These are phyloP conservation scores for Penicillium sp. DNA, from an alignment of 2,329 filamentous ascomycete species.

Conservation along the genomic window DNA sequence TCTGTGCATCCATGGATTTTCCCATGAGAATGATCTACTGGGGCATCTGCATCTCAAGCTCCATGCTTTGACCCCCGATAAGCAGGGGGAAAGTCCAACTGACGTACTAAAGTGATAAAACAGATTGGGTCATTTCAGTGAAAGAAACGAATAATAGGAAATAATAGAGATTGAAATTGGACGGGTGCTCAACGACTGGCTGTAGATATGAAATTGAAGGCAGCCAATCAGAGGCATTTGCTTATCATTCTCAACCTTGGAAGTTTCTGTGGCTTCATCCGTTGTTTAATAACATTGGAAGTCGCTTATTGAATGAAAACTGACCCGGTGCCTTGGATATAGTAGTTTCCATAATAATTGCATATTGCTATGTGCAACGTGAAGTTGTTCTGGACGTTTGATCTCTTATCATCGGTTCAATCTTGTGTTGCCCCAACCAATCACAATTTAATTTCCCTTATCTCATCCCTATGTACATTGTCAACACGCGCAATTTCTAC, in stretches of 20 bases:
- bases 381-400: not conserved
- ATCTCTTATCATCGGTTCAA: constrained; percentile 14
- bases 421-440: constrained; percentile 8
- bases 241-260: constrained; percentile 15
- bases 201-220: constrained; percentile 28
- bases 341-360: not conserved
- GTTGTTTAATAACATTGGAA: not conserved
- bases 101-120: constrained; percentile 10
- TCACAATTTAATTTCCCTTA: constrained; percentile 9
- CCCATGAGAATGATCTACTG: no score
- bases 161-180: not conserved
- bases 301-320: not conserved
- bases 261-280: not conserved
- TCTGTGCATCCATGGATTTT: not conserved
- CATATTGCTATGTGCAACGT: not conserved
- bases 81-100: constrained; percentile 9
- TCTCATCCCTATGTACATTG: not conserved
- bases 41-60: not conserved
- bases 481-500: not conserved
- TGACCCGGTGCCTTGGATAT: not conserved
- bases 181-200: constrained; percentile 19
- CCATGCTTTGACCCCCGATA: constrained; percentile 8
- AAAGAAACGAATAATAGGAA: constrained; percentile 20
- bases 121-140: constrained; percentile 13
- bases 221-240: constrained; percentile 25